Base-by-base conservation (phyloP, 2,329 filamentous ascomycete genomes). In the Plenodomus biglobosus region DNA sequence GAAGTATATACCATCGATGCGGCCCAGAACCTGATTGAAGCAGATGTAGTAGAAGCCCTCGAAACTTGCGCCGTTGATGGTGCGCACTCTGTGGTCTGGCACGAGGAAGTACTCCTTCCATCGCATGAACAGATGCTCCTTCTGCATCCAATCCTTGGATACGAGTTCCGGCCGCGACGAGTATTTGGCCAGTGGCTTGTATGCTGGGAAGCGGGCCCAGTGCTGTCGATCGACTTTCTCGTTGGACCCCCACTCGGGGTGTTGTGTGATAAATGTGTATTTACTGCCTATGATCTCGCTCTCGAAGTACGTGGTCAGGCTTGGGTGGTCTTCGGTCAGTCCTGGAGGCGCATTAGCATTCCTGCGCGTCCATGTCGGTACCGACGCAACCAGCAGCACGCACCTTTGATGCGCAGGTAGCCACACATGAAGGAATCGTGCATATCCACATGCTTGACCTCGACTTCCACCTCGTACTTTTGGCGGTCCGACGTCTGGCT, bases 1-100 rank as follows among this genome's bases (percentile, higher is more conserved):
- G 71, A 96, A 99, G 74, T 99, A 99, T 49, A 97, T 96, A 16
- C 94, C 94, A 66, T 85, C 92, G 35, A 99, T 88, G 55, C 82
- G 86, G 7, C 92, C 94, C 55, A 86, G 83, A 40, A 90, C 77
- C 73, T 97, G 92, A 72, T 97, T 96, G 77, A 97, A 97, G 76
- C 92, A 96, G 59, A 99, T 97, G 68, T 99, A 99, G 71, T 97
- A 99, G 70, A 99, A 99, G 0, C 94, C 94, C 68, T 99, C 94
- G 52, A 97, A 99, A 66, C 92, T 97, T 7, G 94, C 94, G 16
- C 94, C 94, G 27, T 85, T 88, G 53, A 99, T 96, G 10, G 89
- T 95, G 52, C 87, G 83, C 17, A 97, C 91, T 15, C 89, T 84
- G 70, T 99, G 94, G 65, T 99, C 92, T 1, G 94, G 94, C 0